Conservation (phyloP, 2,329 filamentous ascomycete species). For the Trichoderma sp. region DNA sequence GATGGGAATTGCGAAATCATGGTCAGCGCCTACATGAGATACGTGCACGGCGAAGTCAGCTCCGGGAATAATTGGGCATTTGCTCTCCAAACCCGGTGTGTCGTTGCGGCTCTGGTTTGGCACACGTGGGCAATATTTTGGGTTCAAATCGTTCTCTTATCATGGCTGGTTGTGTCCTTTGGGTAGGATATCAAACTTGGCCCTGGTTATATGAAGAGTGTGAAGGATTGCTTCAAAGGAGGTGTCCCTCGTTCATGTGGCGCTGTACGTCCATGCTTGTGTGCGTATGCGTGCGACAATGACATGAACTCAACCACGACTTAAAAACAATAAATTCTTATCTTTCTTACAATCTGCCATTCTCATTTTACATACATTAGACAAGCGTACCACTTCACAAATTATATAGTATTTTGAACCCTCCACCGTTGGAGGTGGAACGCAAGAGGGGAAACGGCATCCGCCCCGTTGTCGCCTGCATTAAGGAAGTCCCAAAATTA, state of each 20-base stretch:
- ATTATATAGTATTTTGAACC: background rate
- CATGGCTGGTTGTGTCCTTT: background rate
- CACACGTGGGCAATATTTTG: background rate
- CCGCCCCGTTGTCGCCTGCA: background rate
- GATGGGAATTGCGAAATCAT: constrained; percentile 4
- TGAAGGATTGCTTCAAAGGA: background rate
- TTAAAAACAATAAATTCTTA: no score
- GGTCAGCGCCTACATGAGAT: background rate
- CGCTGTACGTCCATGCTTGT: background rate
- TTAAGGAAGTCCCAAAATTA: background rate
- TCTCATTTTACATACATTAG: background rate
- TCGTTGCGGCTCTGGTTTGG: background rate
- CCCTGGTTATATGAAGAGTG: background rate
- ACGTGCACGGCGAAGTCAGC: background rate
- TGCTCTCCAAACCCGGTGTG: background rate
- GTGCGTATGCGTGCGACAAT: background rate
- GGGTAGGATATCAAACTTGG: background rate
- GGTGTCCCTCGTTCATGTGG: background rate
- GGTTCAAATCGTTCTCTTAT: background rate
- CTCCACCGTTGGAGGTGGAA: background rate
- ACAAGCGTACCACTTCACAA: background rate
- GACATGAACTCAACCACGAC: background rate
- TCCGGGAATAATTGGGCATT: background rate
- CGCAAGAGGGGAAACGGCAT: background rate
- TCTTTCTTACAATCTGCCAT: background rate